phyloP scores from a whole-genome alignment of 108 stramenopile species.

The Skeletonema menzelii region DNA sequence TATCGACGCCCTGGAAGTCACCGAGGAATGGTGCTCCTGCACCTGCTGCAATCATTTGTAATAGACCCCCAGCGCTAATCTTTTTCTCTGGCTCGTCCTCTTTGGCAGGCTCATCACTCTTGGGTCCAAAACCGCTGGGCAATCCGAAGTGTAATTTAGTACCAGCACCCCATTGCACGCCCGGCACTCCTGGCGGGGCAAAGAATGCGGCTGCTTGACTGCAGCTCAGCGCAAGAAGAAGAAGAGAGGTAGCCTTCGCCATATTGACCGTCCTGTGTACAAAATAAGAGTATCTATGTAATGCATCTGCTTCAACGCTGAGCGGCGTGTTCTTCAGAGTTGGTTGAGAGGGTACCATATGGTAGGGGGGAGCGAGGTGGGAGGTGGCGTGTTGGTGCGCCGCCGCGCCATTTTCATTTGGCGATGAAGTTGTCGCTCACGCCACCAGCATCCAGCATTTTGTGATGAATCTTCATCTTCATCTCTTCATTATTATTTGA shows the following conservation, averaged over 20 bases:
- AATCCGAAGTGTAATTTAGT: slow-evolving; percentile 29
- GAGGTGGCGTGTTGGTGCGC: background rate
- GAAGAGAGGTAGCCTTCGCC: slow-evolving; percentile 11
- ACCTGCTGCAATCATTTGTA: slow-evolving; percentile 83
- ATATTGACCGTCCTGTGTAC: background rate
- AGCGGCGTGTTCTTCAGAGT: no score
- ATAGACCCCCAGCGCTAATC: slow-evolving; percentile 59
- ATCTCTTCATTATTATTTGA: no score
- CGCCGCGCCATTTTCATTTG: background rate
- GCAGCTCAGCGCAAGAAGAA: background rate
- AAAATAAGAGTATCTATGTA: no score
- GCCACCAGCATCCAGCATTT: background rate
- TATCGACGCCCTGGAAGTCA: slow-evolving; percentile 79
- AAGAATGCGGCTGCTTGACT: slow-evolving; percentile 13
- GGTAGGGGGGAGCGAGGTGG: background rate
- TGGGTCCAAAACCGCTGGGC: slow-evolving; percentile 17
- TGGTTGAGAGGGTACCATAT: no score
- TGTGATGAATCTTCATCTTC: background rate
- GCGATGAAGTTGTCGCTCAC: background rate
- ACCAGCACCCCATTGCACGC: background rate
- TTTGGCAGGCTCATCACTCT: slow-evolving; percentile 4
- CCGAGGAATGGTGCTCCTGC: slow-evolving; percentile 83
- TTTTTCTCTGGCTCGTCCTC: slow-evolving; percentile 47
- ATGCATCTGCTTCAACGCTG: no score
- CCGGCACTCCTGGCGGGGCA: slow-evolving; percentile 11